These are phyloP conservation scores for Escovopsis sp. DNA, from an alignment of 2,329 filamentous ascomycete species.

Conservation along the genomic window DNA sequence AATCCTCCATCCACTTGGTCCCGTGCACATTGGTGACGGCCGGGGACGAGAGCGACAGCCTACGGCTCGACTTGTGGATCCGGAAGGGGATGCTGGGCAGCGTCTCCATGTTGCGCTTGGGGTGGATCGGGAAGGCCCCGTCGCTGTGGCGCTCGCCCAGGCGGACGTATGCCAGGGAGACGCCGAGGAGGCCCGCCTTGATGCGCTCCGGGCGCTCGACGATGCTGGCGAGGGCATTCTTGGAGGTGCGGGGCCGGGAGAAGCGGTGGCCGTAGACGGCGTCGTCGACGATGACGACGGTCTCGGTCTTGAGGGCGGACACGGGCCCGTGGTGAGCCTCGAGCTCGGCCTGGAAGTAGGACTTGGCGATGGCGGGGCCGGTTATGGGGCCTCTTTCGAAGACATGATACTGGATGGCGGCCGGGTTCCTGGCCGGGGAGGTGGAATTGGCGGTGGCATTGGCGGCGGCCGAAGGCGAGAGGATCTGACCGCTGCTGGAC, in stretches of 20 bases:
- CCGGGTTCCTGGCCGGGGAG: conserved; percentile 21
- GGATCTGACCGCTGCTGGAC: conserved; percentile 30
- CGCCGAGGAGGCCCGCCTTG: conserved; percentile 65
- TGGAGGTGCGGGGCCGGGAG: conserved; percentile 65
- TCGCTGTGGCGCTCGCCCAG: conserved; percentile 67
- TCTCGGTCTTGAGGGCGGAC: conserved; percentile 35
- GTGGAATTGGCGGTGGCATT: conserved; percentile 11
- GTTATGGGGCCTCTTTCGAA: conserved; percentile 29
- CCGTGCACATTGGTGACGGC: conserved; percentile 88
- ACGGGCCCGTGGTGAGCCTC: conserved; percentile 39
- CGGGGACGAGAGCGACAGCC: conserved; percentile 54
- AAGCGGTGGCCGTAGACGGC: conserved; percentile 90
- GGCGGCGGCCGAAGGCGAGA: conserved; percentile 29
- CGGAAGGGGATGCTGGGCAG: conserved; percentile 59
- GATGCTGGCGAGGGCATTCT: conserved; percentile 58
- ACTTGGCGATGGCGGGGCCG: conserved; percentile 43
- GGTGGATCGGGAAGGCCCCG: conserved; percentile 52
- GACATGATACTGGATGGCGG: conserved; percentile 9
- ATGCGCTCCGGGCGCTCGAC: conserved; percentile 90
- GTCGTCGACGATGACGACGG: conserved; percentile 79
- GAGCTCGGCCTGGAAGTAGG: conserved; percentile 58
- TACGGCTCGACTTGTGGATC: conserved; percentile 66
- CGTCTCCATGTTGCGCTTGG: conserved; percentile 38
- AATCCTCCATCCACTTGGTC: conserved; percentile 81
- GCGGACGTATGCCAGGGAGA: conserved; percentile 81